Conservation (phyloP, 768 basidiomycete genomes). For the Suillus decipiens region DNA sequence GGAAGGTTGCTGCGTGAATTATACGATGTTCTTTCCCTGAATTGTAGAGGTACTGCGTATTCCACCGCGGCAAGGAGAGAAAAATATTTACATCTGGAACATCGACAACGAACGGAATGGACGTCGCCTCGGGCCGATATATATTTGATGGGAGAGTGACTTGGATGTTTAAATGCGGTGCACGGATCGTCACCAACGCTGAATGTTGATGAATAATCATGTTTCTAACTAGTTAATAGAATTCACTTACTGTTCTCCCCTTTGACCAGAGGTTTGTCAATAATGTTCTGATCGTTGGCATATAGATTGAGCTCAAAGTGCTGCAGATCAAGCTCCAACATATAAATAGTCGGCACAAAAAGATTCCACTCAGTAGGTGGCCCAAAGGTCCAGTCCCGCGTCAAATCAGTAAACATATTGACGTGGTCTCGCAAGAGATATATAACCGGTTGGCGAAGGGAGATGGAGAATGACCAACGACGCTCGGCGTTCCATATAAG, state of each 20-base stretch:
- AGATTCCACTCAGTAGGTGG: slow-evolving; percentile 77
- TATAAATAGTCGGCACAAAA: slow-evolving; percentile 84
- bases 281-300: slow-evolving; percentile 95
- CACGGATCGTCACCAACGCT: slow-evolving; percentile 77
- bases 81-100: slow-evolving; percentile 56
- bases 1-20: slow-evolving; percentile 57
- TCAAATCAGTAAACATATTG: slow-evolving; percentile 92
- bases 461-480: slow-evolving; percentile 76
- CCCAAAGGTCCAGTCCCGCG: slow-evolving; percentile 87
- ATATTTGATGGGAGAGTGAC: slow-evolving; percentile 66
- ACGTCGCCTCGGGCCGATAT: slow-evolving; percentile 71
- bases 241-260: slow-evolving; percentile 78
- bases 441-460: slow-evolving; percentile 69
- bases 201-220: slow-evolving; percentile 5
- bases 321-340: slow-evolving; percentile 66
- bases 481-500: slow-evolving; percentile 80
- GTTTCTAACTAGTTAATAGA: neutral
- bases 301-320: slow-evolving; percentile 80
- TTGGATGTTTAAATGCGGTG: slow-evolving; percentile 51
- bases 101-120: slow-evolving; percentile 64
- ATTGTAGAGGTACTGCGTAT: slow-evolving; percentile 74
- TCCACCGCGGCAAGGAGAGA: slow-evolving; percentile 86
- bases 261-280: slow-evolving; percentile 78
- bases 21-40: slow-evolving; percentile 61
- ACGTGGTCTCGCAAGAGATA: slow-evolving; percentile 90